Evolutionary conservation across 2,329 filamentous ascomycete genomes (phyloP), one percentile per base, ranked within the genome.

Genomic region (Paracorniculantispora psalliotae): DNA sequence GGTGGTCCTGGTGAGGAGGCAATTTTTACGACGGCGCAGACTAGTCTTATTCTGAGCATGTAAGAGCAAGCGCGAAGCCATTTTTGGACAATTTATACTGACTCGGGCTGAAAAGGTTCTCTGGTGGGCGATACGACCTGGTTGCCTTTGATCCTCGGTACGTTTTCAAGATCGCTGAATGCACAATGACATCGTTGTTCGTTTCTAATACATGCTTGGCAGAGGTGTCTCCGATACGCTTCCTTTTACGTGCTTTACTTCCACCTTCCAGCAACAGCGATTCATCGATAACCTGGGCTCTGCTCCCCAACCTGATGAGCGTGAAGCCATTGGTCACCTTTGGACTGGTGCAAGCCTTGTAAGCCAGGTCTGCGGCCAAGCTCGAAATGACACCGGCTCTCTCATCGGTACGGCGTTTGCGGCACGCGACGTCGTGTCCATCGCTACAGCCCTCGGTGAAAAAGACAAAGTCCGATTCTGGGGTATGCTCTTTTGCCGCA

Each of bases 391-490:
- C 1, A 57, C 33, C n/a, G 69, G 64, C 5, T 63, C 63, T 2
- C 50, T 70, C 5, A 62, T 74, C 13, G 67, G 68, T 30, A 71
- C 69, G 0, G 64, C 68, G 3, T 71, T 70, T 52, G 68, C 69
- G 2, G 73, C 70, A 13, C 67, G 73, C 50, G 73, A 76, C 63
- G 66, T 75, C 61, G 69, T 75, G 61, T 57, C 65, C 33, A 68
- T 76, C 28, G 71, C 70, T 3, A 71, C 75, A 50, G 68, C 68
- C 3, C 66, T 74, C 2, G 67, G 63, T 7, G 67, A 69, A 41
- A 68, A 71, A 54, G 66, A 68, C 23, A 33, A 69, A 60, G 52
- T 72, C 13, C 60, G 69, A 52, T 73, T 68, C 56, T 72, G 65
- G 67, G 71, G 71, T 70, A 33, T 60, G 68, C 52, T 15, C 8